Evolutionary conservation across 257 asterid species (phyloP), one percentile per base, ranked within the genome.

Genomic region (Lavandula angustifolia): DNA sequence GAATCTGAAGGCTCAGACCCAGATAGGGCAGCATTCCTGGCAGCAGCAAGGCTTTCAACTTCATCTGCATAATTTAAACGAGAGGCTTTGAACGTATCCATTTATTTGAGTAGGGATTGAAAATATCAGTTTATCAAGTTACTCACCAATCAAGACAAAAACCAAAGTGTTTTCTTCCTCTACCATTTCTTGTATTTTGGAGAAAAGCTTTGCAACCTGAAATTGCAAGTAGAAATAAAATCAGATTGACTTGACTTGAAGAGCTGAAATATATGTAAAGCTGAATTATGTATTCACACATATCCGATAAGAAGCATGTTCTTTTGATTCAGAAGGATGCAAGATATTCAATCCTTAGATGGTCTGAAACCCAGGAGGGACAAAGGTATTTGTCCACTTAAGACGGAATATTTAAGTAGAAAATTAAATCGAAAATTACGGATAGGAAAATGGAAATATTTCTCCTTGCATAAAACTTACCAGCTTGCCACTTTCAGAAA

Each of bases 1-100:
- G 97, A 94, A 81, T 94, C 99, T 42, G 99, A 94, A 79, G 99
- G 99, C 85, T 94, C 99, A 42, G 99, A 90, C 9, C 99, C 97
- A 73, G 97, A 90, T 80, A 94, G 75, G 62, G 99, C 97, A 79
- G 96, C 95, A 71, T 86, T 85, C 80, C 99, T 87, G 58, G 99
- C 96, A 79, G 97, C 99, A 70, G 99, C 99, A 5, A 94, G 96
- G 80, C 99, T 90, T 86, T 94, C 99, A 70, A 94, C 95, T 84
- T 94, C 99, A 84, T 90, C 99, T 94, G 69, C 64, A 67, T 12
- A 72, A 68, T 42, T 69, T 68, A 58, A 54, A 64, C 43, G 13
- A n/a, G 46, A 43, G 72, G 17, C 51, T 27, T 64, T 47, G 53
- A 34, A 34, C 51, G 34, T 52, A 67, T 33, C 64, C 46, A 60